phyloP scores from a whole-genome alignment of 106 monocot genomes.

The Cymbidium sinense region DNA sequence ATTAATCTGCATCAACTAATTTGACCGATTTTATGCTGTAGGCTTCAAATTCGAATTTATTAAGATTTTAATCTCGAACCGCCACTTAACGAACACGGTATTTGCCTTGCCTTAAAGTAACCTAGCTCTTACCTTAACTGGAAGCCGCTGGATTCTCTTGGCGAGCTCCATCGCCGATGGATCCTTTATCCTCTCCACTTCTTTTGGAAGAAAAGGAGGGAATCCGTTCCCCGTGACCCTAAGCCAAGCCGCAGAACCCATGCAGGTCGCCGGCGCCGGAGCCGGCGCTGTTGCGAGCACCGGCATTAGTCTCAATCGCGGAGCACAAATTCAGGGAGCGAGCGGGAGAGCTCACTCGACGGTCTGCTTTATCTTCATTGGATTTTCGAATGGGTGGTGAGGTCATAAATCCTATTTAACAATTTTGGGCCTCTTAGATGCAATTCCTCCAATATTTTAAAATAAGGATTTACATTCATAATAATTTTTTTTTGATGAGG shows the following conservation, averaged over 20 bases:
- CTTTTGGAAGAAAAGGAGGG: constrained; percentile 73
- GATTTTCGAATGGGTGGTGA: too few relatives aligned
- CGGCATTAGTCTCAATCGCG: constrained; percentile 7
- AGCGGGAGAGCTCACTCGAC: not conserved
- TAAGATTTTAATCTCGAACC: not conserved
- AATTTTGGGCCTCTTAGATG: too few relatives aligned
- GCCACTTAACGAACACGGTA: not conserved
- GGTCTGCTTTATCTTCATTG: not conserved
- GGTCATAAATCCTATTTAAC: too few relatives aligned
- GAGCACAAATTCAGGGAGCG: not conserved
- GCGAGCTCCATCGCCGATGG: constrained; percentile 48
- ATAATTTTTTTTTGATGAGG: too few relatives aligned
- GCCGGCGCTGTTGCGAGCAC: constrained; percentile 6
- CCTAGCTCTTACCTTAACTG: constrained; percentile 42
- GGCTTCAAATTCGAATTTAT: not conserved
- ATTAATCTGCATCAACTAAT: not conserved
- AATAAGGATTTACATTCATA: too few relatives aligned
- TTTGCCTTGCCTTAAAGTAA: not conserved
- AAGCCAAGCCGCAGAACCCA: not conserved
- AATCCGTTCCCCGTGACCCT: constrained; percentile 37
- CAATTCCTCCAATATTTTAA: too few relatives aligned
- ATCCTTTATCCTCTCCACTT: constrained; percentile 71
- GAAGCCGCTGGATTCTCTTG: constrained; percentile 68
- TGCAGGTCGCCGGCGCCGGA: constrained; percentile 6
- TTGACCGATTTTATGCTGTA: not conserved